Base-by-base conservation (phyloP, 805 yeast genomes). In the Myxozyma vanderwaltii region DNA sequence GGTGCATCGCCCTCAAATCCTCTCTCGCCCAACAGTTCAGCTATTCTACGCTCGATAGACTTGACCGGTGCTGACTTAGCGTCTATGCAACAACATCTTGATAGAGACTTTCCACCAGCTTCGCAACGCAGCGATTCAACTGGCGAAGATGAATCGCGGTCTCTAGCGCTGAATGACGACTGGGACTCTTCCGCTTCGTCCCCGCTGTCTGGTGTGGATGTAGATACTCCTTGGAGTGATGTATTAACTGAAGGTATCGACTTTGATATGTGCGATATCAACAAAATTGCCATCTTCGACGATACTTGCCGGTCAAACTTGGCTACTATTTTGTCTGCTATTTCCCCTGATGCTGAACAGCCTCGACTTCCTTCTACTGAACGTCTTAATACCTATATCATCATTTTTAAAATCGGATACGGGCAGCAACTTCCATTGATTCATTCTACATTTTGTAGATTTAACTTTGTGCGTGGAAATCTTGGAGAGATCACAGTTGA, bases 371-470 rank as follows among this genome's bases (percentile, higher is more conserved):
- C 58, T 3, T 10, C 29, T 19, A 47, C 58, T 15, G 56, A 52
- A 17, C 41, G 40, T 12, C 26, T 52, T 24, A 52, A 52, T 27
- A 17, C 29, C 4, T 52, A 35, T 36, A n/a, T 52, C 6, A 44
- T 52, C 17, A 23, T 44, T 10, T 52, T 44, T 45, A 52, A 52
- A 24, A 44, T 46, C 2, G 53, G 58, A 13, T 54, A 47, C 39
- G 58, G 54, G 3, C 54, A 54, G 53, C 52, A 48, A 24, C 36
- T 54, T 19, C 54, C 54, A 4, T 26, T 47, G n/a, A 29, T 54
- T 33, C 58, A 54, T 43, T 47, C 49, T 27, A 54, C 58, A 7
- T 47, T 47, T 35, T 52, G 56, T 33, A 23, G 56, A 35, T 52
- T 52, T 19, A 35, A 33, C 13, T 54, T 54, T 40, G 39, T 54